A percentile compares a stretch with the other conserved stretches of the same genome.
Evolutionary conservation across 192 early-diverging fungal species (phyloP).

Genomic region (Coemansia sp.): DNA sequence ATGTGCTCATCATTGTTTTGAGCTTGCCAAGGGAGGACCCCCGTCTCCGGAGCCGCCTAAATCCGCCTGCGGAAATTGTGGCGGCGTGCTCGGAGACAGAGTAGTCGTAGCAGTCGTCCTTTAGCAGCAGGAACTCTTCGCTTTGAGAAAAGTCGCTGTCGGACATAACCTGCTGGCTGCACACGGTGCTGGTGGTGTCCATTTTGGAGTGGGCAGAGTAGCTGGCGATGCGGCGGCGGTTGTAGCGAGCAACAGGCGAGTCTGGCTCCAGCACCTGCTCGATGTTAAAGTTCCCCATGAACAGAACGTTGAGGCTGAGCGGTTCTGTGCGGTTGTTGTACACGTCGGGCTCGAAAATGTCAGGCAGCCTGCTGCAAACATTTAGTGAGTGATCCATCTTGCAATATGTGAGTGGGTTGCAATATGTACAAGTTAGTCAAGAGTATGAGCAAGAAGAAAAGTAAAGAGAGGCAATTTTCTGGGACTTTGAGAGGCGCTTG

Average conservation of each 20-base stretch:
- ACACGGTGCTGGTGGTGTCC: constrained; percentile 13
- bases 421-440: constrained; percentile 1
- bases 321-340: constrained; percentile 18
- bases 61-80: constrained; percentile 7
- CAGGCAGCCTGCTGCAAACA: constrained; percentile 22
- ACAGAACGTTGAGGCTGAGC: constrained; percentile 31
- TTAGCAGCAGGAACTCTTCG: constrained; percentile 26
- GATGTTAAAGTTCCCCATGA: constrained; percentile 10
- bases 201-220: constrained; percentile 6
- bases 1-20: constrained; percentile 13
- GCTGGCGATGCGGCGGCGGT: constrained; percentile 24
- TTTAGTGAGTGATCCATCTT: constrained; percentile 22
- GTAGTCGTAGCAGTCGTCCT: constrained; percentile 14
- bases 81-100: background rate
- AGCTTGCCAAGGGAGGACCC: constrained; percentile 19
- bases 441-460: background rate
- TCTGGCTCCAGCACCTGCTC: constrained; percentile 14
- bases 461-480: background rate
- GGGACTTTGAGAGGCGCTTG: background rate
- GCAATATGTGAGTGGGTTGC: constrained; percentile 1
- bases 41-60: constrained; percentile 12
- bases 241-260: constrained; percentile 23
- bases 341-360: constrained; percentile 41
- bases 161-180: constrained; percentile 17
- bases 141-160: constrained; percentile 21